phyloP scores from a whole-genome alignment of 345 rosid species.

The Dimocarpus longan region DNA sequence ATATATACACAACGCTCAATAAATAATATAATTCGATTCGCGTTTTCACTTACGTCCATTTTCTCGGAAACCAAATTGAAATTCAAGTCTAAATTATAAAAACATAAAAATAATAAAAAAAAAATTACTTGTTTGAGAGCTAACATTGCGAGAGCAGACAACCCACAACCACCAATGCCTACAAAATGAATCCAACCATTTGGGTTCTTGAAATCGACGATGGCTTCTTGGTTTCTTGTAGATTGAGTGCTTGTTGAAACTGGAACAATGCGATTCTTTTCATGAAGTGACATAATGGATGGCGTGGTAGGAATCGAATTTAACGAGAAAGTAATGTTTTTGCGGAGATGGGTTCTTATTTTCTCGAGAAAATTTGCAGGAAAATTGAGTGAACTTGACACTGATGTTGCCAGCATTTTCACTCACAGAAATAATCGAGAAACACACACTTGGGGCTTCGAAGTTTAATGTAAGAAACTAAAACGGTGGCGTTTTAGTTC shows the following conservation, averaged over 20 bases:
- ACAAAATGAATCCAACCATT: slow-evolving; percentile 38
- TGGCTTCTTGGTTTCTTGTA: not conserved
- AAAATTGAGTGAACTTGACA: slow-evolving; percentile 1
- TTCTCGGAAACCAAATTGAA: slow-evolving; percentile 7
- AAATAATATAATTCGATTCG: not conserved
- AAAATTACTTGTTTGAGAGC: slow-evolving; percentile 36
- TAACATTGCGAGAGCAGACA: slow-evolving; percentile 39
- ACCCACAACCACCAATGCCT: slow-evolving; percentile 40
- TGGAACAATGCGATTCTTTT: slow-evolving; percentile 10
- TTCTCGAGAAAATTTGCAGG: slow-evolving; percentile 8
- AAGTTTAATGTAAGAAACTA: not conserved
- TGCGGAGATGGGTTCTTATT: not conserved
- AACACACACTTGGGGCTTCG: not conserved
- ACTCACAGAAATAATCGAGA: not conserved
- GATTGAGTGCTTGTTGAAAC: not conserved
- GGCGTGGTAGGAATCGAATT: not conserved
- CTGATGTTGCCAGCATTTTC: not conserved
- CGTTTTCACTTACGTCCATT: not conserved
- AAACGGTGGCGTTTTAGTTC: not conserved
- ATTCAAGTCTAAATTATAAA: not conserved
- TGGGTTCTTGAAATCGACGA: slow-evolving; percentile 14
- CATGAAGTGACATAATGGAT: not conserved
- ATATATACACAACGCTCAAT: not conserved
- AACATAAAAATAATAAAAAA: not conserved
- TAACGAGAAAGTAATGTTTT: not conserved